A percentile compares a stretch with the other conserved stretches of the same genome.
phyloP scores from a whole-genome alignment of 1,284 basidiomycete genomes.

The Peniophora sp. region DNA sequence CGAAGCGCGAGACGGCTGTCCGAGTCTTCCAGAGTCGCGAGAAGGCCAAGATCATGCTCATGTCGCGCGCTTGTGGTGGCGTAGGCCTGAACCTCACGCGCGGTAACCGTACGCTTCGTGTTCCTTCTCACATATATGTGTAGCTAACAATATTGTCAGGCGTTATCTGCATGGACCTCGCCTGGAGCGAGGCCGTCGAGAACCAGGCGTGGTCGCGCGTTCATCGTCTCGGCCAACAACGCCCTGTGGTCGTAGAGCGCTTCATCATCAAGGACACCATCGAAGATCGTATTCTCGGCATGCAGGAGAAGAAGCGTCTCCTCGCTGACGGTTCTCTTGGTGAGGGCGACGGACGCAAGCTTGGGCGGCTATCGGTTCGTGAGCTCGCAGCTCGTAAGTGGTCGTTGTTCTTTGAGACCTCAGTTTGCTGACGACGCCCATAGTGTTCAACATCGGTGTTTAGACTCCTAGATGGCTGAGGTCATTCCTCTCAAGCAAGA shows the following conservation, averaged over 20 bases:
- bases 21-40: conserved; percentile 48
- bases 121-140: conserved; percentile 7
- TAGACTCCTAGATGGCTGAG: too few species aligned
- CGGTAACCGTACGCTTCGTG: conserved; percentile 37
- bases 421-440: too few species aligned
- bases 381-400: neutral
- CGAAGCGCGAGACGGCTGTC: conserved; percentile 42
- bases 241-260: conserved; percentile 49
- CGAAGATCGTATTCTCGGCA: conserved; percentile 49
- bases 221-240: conserved; percentile 46
- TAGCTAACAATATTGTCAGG: conserved; percentile 8
- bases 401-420: too few species aligned
- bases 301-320: conserved; percentile 50
- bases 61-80: conserved; percentile 55
- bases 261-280: conserved; percentile 50
- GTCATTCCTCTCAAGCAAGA: too few species aligned
- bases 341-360: conserved; percentile 49
- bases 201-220: conserved; percentile 41
- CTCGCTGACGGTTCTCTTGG: conserved; percentile 55
- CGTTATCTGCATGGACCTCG: conserved; percentile 54
- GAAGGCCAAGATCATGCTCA: conserved; percentile 46
- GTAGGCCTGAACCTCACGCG: conserved; percentile 52
- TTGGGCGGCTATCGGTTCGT: conserved; percentile 25
- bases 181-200: conserved; percentile 55
- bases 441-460: too few species aligned